Conservation (phyloP, 176 grass and related monocot genomes). For the Melocanna baccifera region DNA sequence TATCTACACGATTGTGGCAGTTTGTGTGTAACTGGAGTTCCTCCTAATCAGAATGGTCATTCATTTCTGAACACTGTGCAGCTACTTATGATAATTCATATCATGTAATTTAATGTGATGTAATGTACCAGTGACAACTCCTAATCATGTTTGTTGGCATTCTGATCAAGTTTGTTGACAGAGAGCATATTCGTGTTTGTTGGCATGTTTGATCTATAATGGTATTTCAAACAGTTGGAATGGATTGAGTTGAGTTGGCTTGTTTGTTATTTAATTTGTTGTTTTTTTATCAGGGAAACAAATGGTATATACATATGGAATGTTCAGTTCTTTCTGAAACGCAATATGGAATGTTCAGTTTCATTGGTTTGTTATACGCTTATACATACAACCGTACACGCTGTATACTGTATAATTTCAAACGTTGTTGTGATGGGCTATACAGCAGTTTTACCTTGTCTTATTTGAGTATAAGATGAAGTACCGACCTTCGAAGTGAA, state of each 20-base stretch:
- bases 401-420: too few relatives aligned
- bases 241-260: slow-evolving; percentile 13
- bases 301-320: too few relatives aligned
- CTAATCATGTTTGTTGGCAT: slow-evolving; percentile 20
- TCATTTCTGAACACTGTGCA: slow-evolving; percentile 28
- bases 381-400: too few relatives aligned
- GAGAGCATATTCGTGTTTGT: background rate
- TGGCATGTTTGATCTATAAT: background rate
- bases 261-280: too few relatives aligned
- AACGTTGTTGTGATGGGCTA: too few relatives aligned
- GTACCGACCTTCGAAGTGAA: too few relatives aligned
- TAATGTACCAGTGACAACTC: slow-evolving; percentile 12
- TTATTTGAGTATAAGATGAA: too few relatives aligned
- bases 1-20: slow-evolving; percentile 45
- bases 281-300: too few relatives aligned
- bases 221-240: slow-evolving; percentile 2
- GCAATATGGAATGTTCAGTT: too few relatives aligned
- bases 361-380: too few relatives aligned
- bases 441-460: too few relatives aligned
- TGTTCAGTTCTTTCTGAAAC: too few relatives aligned
- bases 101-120: slow-evolving; percentile 31
- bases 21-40: slow-evolving; percentile 40
- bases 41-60: slow-evolving; percentile 40
- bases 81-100: slow-evolving; percentile 13
- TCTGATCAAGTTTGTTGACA: background rate